phyloP scores from a whole-genome alignment of 129 eudicot species.

The Flaveria robusta region DNA sequence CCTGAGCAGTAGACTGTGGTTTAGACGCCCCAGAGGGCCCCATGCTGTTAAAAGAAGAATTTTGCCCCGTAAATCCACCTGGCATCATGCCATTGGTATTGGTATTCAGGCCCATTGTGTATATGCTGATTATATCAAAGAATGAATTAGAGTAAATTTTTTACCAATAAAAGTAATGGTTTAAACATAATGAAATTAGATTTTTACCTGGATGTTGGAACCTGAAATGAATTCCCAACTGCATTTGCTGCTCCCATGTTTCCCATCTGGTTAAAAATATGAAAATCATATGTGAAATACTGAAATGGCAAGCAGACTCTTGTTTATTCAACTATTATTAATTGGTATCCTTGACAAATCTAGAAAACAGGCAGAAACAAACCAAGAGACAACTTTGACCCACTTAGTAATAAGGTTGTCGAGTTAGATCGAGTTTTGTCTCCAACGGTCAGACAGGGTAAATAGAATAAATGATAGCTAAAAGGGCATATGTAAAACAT shows the following conservation, averaged over 20 bases:
- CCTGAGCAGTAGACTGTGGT: conserved; percentile 46
- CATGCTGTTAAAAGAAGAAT: conserved; percentile 48
- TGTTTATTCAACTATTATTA: neutral
- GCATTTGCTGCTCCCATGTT: conserved; percentile 53
- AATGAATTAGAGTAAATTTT: neutral
- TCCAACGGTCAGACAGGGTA: neutral
- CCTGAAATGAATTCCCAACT: conserved; percentile 56
- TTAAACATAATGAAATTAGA: neutral
- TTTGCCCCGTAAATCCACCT: conserved; percentile 49
- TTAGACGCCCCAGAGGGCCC: conserved; percentile 47
- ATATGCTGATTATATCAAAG: conserved; percentile 44
- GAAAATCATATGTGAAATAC: conserved; percentile 16
- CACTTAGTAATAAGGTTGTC: neutral
- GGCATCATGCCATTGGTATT: conserved; percentile 55
- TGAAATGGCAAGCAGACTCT: neutral
- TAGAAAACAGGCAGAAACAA: conserved; percentile 4
- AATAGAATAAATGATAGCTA: neutral
- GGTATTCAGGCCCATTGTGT: conserved; percentile 51
- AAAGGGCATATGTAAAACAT: neutral
- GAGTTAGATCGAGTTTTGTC: neutral
- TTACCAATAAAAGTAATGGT: neutral
- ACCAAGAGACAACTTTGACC: neutral
- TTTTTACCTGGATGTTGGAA: conserved; percentile 66
- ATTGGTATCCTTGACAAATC: neutral
- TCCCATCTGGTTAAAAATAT: conserved; percentile 56